Percentiles rank a stretch among this genome's conserved stretches.
Evolutionary conservation across 305 asterid genomes (phyloP).

Genomic region (Fraxinus albicans): DNA sequence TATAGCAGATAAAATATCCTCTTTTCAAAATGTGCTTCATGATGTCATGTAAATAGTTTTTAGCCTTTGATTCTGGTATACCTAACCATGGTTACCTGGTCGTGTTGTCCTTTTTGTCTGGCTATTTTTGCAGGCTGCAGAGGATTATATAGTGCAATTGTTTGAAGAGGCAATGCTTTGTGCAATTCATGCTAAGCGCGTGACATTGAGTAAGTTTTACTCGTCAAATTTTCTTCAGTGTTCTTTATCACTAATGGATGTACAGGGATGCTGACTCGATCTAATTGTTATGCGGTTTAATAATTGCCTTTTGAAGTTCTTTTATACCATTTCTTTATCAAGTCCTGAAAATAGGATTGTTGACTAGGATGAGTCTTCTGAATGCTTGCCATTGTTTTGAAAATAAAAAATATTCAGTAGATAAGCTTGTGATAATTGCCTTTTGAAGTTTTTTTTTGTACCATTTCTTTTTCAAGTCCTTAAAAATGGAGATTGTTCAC

Average conservation of each 20-base stretch:
- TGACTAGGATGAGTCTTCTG: neutral
- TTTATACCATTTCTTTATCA: neutral
- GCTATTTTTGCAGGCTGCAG: constrained; percentile 67
- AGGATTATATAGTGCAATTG: constrained; percentile 70
- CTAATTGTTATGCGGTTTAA: neutral
- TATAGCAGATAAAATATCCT: neutral
- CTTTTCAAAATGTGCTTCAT: neutral
- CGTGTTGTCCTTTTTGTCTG: constrained; percentile 15
- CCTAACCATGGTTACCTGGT: neutral
- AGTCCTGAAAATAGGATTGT: neutral
- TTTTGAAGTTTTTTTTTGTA: neutral
- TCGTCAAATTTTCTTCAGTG: neutral
- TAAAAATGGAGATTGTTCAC: neutral
- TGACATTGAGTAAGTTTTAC: constrained; percentile 78
- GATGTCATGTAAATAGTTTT: neutral
- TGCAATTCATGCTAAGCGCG: constrained; percentile 95
- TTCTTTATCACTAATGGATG: constrained; percentile 3
- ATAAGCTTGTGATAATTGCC: neutral
- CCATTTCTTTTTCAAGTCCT: neutral
- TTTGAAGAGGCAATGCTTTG: constrained; percentile 87
- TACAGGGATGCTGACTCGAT: constrained; percentile 7
- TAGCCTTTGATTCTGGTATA: constrained; percentile 1
- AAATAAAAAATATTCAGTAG: neutral
- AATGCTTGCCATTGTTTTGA: neutral
- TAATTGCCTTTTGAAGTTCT: neutral